phyloP scores from a whole-genome alignment of 345 rosid genomes.

The Euphorbia lathyris region DNA sequence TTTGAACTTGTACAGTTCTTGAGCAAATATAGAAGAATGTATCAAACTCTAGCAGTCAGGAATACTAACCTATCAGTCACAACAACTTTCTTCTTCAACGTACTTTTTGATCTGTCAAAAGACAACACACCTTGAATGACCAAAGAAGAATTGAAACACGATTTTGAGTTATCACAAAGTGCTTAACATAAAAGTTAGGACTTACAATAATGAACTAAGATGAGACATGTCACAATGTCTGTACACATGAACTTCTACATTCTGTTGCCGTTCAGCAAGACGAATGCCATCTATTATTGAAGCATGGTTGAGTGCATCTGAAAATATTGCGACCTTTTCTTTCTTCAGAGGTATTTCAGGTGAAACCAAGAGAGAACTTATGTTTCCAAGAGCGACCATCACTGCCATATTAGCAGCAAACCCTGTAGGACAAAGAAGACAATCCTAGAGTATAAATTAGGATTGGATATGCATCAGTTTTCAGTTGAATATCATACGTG shows the following conservation, averaged over 20 bases:
- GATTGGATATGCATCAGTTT: conserved; percentile 31
- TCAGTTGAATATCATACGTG: neutral
- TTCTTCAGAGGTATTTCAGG: conserved; percentile 38
- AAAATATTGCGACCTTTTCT: conserved; percentile 80
- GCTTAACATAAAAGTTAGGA: conserved; percentile 18
- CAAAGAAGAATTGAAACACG: conserved; percentile 2
- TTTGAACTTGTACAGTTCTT: neutral
- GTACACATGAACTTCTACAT: conserved; percentile 60
- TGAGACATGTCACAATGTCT: conserved; percentile 84
- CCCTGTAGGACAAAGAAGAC: conserved; percentile 98
- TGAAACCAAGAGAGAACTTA: conserved; percentile 59
- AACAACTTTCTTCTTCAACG: conserved; percentile 73
- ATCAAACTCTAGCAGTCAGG: conserved; percentile 13
- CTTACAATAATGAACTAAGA: conserved; percentile 68
- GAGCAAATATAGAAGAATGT: conserved; percentile 4
- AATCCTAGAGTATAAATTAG: conserved; percentile 57
- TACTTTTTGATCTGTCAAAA: conserved; percentile 64
- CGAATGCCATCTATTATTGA: conserved; percentile 93
- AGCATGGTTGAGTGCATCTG: conserved; percentile 94
- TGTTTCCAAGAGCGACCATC: conserved; percentile 86
- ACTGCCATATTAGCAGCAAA: conserved; percentile 95
- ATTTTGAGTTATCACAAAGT: conserved; percentile 3
- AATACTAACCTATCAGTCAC: conserved; percentile 86
- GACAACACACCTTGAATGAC: conserved; percentile 19
- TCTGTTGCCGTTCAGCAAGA: conserved; percentile 73